A percentile compares a stretch with the other conserved stretches of the same genome.
Evolutionary conservation across 257 asterid species (phyloP).

Genomic region (Nicotiana obtusifolia): DNA sequence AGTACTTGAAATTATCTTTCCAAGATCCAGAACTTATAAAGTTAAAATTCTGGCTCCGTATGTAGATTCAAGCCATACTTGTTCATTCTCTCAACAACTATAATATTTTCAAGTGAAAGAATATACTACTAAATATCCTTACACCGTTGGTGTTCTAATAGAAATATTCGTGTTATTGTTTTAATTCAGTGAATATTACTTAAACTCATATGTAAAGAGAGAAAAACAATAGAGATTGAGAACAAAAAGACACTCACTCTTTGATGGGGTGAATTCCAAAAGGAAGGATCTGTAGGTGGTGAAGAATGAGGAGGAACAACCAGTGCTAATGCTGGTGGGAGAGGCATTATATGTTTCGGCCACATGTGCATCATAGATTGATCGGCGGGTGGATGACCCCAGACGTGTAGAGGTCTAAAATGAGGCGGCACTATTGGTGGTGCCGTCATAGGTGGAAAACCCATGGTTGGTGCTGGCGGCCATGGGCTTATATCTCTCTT

Average conservation of each 20-base stretch:
- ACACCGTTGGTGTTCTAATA: no score
- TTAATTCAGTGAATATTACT: no score
- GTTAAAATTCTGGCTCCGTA: no score
- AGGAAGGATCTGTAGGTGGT: conserved; percentile 41
- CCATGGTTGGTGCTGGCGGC: conserved; percentile 61
- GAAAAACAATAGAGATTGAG: not conserved
- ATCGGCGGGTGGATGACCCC: conserved; percentile 90
- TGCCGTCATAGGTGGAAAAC: conserved; percentile 32
- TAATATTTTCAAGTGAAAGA: no score
- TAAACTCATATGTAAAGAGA: not conserved
- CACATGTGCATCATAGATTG: conserved; percentile 67
- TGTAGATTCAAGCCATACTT: no score
- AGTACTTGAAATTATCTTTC: no score
- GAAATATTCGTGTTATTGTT: no score
- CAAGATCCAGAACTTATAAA: no score
- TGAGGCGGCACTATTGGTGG: conserved; percentile 39
- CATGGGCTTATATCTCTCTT: conserved; percentile 48
- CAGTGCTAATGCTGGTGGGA: conserved; percentile 19
- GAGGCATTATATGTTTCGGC: conserved; percentile 44
- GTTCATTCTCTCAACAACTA: no score
- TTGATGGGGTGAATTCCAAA: conserved; percentile 58
- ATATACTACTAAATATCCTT: no score
- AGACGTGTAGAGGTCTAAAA: conserved; percentile 73
- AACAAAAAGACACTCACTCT: conserved; percentile 31
- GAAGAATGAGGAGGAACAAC: conserved; percentile 15